A percentile compares a stretch with the other conserved stretches of the same genome.
Evolutionary conservation across 345 rosid genomes (phyloP).

Genomic region (Brassica rapa): DNA sequence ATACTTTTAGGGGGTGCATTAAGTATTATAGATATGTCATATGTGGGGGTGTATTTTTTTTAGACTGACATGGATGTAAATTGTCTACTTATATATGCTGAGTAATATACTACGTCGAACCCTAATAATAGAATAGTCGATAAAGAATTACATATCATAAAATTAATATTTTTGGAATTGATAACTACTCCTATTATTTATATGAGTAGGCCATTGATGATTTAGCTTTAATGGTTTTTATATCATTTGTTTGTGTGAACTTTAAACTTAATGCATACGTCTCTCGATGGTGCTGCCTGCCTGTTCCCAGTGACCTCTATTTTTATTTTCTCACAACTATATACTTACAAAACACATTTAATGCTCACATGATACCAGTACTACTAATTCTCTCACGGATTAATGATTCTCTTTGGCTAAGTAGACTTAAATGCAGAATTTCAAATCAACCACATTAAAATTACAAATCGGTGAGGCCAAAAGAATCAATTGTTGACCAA

Average conservation of each 20-base stretch:
- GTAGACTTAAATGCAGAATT: conserved; percentile 9
- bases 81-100: not conserved
- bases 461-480: conserved; percentile 2
- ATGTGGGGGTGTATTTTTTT: not conserved
- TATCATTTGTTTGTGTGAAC: conserved; percentile 34
- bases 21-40: conserved; percentile 5
- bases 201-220: conserved; percentile 41
- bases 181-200: conserved; percentile 8
- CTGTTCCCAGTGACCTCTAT: conserved; percentile 46
- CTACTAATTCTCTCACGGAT: conserved; percentile 26
- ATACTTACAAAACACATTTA: not conserved
- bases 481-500: conserved; percentile 10
- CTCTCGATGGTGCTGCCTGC: conserved; percentile 53
- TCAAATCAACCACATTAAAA: not conserved
- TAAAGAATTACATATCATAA: not conserved
- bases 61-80: not conserved
- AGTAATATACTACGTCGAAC: not conserved
- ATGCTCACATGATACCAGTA: conserved; percentile 10
- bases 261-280: conserved; percentile 57
- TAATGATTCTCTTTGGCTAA: conserved; percentile 17
- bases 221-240: conserved; percentile 41
- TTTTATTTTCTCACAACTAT: conserved; percentile 1
- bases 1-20: conserved; percentile 10
- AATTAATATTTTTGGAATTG: not conserved
- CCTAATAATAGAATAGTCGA: not conserved